phyloP scores from a whole-genome alignment of 805 yeast genomes.

The Wickerhamiella australiensis region DNA sequence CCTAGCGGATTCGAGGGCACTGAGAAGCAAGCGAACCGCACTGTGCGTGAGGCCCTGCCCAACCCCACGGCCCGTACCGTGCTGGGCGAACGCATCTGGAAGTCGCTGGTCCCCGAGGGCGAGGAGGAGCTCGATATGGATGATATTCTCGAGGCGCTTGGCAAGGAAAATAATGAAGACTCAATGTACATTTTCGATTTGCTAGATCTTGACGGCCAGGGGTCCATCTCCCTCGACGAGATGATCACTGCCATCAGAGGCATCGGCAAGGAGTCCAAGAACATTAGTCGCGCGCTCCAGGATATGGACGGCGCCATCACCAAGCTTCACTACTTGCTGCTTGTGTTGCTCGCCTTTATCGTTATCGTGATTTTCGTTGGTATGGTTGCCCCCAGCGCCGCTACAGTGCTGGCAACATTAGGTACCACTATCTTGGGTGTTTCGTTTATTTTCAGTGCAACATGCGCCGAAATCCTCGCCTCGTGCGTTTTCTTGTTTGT shows the following conservation, averaged over 20 bases:
- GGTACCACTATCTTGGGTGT: conserved; percentile 32
- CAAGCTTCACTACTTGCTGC: conserved; percentile 30
- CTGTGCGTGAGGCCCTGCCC: conserved; percentile 28
- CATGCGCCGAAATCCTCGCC: conserved; percentile 31
- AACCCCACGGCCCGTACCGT: conserved; percentile 23
- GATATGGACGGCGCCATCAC: conserved; percentile 33
- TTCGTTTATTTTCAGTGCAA: conserved; percentile 30
- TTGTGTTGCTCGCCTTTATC: conserved; percentile 26
- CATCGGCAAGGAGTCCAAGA: conserved; percentile 28
- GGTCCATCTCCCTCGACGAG: conserved; percentile 30
- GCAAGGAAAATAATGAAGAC: conserved; percentile 25
- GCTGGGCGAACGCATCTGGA: conserved; percentile 32
- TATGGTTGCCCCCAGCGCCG: conserved; percentile 32
- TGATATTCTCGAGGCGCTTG: conserved; percentile 28
- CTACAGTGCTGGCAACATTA: conserved; percentile 32
- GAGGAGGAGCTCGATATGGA: conserved; percentile 25
- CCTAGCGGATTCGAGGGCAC: conserved; percentile 9
- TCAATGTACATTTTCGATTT: conserved; percentile 26
- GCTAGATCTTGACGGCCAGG: conserved; percentile 29
- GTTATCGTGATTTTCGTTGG: conserved; percentile 32
- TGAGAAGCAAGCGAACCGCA: conserved; percentile 16
- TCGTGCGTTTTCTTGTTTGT: conserved; percentile 32
- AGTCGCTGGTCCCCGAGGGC: conserved; percentile 32
- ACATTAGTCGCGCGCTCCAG: conserved; percentile 29
- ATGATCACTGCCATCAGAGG: conserved; percentile 26